A percentile compares a stretch with the other conserved stretches of the same genome.
Evolutionary conservation across 2,329 filamentous ascomycete genomes (phyloP).

Genomic region (Diaporthe vaccinii): DNA sequence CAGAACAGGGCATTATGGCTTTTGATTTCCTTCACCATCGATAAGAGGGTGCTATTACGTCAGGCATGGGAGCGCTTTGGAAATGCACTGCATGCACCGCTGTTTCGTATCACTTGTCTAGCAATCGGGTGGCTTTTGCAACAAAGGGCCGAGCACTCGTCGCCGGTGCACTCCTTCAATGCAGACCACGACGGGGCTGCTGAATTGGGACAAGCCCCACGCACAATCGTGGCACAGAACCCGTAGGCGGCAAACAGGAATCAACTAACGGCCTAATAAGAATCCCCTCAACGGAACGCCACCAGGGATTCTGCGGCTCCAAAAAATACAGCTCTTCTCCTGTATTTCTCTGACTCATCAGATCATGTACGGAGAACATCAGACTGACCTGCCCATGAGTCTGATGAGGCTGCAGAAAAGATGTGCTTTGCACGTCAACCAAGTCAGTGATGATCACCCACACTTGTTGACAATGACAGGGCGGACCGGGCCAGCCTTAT

Average conservation of each 20-base stretch:
- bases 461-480: neutral
- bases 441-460: neutral
- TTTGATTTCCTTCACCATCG: too few species aligned
- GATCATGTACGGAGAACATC: too few species aligned
- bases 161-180: constrained; percentile 4
- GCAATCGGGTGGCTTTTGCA: neutral
- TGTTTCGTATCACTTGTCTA: neutral
- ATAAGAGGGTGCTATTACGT: neutral
- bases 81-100: neutral
- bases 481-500: constrained; percentile 10
- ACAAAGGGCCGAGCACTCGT: neutral
- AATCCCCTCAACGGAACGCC: neutral
- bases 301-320: neutral
- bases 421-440: neutral
- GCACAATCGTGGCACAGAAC: constrained; percentile 31
- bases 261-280: constrained; percentile 6
- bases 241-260: neutral
- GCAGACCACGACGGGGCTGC: constrained; percentile 5
- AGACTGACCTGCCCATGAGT: neutral
- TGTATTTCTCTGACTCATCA: neutral
- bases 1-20: neutral
- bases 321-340: neutral
- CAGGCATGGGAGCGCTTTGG: neutral
- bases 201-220: constrained; percentile 25
- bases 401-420: neutral